These are phyloP conservation scores for Fusarium caatingaense DNA, from an alignment of 2,329 filamentous ascomycete genomes.

Conservation along the genomic window DNA sequence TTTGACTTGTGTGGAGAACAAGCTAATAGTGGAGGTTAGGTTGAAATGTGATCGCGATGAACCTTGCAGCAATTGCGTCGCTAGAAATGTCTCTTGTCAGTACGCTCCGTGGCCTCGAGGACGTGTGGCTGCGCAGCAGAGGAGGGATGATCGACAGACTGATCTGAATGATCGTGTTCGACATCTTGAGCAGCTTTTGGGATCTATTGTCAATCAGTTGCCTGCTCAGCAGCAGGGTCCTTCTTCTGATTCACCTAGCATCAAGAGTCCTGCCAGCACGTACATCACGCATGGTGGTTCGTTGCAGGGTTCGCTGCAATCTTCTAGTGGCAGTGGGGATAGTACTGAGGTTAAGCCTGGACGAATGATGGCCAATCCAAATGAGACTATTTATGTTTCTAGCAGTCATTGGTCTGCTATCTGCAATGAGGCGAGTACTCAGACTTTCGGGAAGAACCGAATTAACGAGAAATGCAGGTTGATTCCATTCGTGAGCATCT, in stretches of 20 bases:
- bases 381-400: constrained; percentile 38
- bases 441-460: rapidly evolving
- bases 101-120: constrained; percentile 28
- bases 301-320: background rate
- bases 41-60: constrained; percentile 40
- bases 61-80: constrained; percentile 35
- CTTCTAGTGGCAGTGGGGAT: background rate
- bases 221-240: constrained; percentile 1
- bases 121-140: constrained; percentile 19
- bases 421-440: constrained; percentile 18
- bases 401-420: constrained; percentile 37
- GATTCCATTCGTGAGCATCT: constrained; percentile 26
- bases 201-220: constrained; percentile 31
- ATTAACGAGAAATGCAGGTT: constrained; percentile 23
- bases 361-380: constrained; percentile 23
- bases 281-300: background rate
- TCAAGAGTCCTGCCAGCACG: background rate
- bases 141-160: background rate
- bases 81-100: constrained; percentile 29
- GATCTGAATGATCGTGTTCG: constrained; percentile 32
- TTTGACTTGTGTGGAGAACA: background rate
- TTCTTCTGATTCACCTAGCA: background rate
- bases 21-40: background rate
- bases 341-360: constrained; percentile 26
- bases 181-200: constrained; percentile 33